Evolutionary conservation across 2,329 filamentous ascomycete species (phyloP), one percentile per base, ranked within the genome.

Genomic region (Talaromyces pinophilus): DNA sequence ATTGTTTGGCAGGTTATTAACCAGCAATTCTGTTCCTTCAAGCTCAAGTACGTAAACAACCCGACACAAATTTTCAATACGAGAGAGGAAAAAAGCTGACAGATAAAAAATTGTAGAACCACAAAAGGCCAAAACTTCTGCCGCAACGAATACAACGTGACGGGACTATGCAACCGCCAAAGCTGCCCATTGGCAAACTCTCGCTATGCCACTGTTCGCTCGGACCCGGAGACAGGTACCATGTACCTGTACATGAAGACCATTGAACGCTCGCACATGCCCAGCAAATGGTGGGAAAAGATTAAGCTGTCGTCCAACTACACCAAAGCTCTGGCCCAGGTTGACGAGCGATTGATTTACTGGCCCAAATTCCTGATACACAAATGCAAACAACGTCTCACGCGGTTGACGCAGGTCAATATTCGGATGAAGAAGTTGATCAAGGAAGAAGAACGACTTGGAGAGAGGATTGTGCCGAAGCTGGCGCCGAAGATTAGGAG

Each of bases 221-320:
- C 91, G 63, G 88, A 96, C 74, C 90, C 93, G 7, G 82, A 89
- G 68, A 93, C 92, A 63, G 91, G 92, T 69, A 88, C 88, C 8
- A 86, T 98, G 69, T 98, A 97, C 82, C 89, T 98, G 66, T 98
- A 96, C 85, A 96, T 97, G 86, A 98, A 97, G 83, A 95, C 92
- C 4, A 87, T 93, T 71, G 93, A 97, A 83, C 91, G 95, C 69
- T 86, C 90, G 13, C 94, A 93, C 79, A 87, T 94, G 80, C 95
- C 94, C 1, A 90, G 88, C 67, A 96, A 96, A 80, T 88, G 94
- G 82, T 99, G 95, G 95, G 93, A 98, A 82, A 89, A 90, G 72
- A 92, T 97, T 77, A 92, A 93, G 76, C 84, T 99, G 40, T 92
- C 92, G 33, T 87, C 88, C 73, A 97, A 98, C 83, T 98, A 98